Base-by-base conservation (phyloP, 2,329 filamentous ascomycete genomes). In the Penicillium sp. region DNA sequence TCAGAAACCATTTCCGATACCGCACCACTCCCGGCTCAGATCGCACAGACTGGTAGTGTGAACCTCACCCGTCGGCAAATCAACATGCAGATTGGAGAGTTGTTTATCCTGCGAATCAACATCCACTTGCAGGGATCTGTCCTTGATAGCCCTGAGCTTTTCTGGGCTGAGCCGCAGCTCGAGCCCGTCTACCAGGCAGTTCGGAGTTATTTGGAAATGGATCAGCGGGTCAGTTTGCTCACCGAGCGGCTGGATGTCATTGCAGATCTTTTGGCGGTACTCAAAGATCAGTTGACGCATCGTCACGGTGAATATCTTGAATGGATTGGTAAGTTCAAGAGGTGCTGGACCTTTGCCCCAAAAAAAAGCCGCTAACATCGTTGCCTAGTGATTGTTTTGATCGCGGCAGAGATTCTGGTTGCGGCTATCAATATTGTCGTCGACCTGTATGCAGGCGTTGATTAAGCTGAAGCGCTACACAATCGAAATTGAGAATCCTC, bases 1-100 rank as follows among this genome's bases (percentile, higher is more conserved):
- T 91, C 94, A 56, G 91, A 92, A 55, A 98, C 94, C 2, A 96
- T 99, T 68, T 90, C 96, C 66, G 89, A 89, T 1, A 97, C 93
- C 70, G 96, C 96, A 73, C 91, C 96, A 59, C 90, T 99, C 4
- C 95, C 95, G 0, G 89, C 91, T 9, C 91, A 96, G 75, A 96
- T 99, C 67, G 94, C 95, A 2, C 81, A 90, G 64, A 97, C 94
- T 0, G 95, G 95, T 63, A 95, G 93, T 71, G 95, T 99, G 71
- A 89, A 91, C 56, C 86, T 99, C 59, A 92, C 88, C 59, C 87
- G 94, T 44, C 87, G 87, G 59, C 88, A 98, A 74, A 97, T 99
- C 82, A 98, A 98, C 81, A 98, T 98, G 93, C 93, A 98, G 78
- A 97, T 99, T 61, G 95, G 95, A 74, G 93, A 99, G 79, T 86